Evolutionary conservation across 129 eudicot genomes (phyloP).

Genomic region (Chrysanthemum seticuspe): DNA sequence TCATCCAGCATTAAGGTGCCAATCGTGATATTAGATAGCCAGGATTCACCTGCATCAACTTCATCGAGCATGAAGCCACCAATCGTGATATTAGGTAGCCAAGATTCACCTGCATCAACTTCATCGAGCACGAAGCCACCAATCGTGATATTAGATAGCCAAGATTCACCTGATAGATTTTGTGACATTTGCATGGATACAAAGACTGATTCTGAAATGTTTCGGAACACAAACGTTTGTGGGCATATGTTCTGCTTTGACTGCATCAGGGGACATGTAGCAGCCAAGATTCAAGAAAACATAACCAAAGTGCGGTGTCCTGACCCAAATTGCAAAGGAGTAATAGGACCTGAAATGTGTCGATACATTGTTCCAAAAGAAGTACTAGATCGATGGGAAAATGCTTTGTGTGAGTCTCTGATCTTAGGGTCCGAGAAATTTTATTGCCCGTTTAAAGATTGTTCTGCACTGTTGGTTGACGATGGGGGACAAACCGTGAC

Average conservation of each 20-base stretch:
- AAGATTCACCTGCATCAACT: not conserved
- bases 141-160: not conserved
- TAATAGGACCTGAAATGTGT: constrained; percentile 26
- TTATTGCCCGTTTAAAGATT: constrained; percentile 60
- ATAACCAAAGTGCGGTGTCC: constrained; percentile 32
- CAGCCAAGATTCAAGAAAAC: constrained; percentile 40
- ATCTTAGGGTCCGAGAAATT: constrained; percentile 35
- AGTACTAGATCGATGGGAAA: constrained; percentile 49
- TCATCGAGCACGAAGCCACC: not conserved
- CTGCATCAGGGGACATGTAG: constrained; percentile 39
- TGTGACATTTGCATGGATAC: constrained; percentile 56
- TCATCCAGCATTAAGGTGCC: no score
- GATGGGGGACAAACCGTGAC: constrained; percentile 33
- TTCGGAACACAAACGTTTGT: constrained; percentile 33
- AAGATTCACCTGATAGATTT: not conserved
- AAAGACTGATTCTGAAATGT: constrained; percentile 35
- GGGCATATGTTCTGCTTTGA: constrained; percentile 38
- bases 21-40: not conserved
- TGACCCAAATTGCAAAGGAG: constrained; percentile 22
- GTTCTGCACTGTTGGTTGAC: constrained; percentile 45
- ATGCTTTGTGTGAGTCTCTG: constrained; percentile 30
- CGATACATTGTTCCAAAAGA: constrained; percentile 24
- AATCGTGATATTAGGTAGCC: not conserved
- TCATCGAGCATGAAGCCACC: not conserved
- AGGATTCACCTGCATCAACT: no score